Percentiles rank a stretch among this genome's conserved stretches.
Conservation (phyloP, 2,329 filamentous ascomycete genomes). For the Metarhizium guizhouense region DNA sequence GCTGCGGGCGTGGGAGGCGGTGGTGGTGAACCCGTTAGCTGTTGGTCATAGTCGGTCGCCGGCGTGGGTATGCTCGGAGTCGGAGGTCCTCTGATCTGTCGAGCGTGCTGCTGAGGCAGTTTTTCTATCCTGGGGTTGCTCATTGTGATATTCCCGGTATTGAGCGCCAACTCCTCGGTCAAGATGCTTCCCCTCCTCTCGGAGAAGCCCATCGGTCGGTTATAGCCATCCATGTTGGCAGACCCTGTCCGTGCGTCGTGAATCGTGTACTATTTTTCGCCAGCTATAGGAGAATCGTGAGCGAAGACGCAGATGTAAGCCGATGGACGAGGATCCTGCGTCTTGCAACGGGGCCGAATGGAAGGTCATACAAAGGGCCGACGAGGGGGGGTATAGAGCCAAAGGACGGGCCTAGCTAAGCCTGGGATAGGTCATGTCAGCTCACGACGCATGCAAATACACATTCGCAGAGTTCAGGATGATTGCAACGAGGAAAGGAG, state of each 20-base stretch:
- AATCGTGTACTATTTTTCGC: neutral
- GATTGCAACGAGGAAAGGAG: neutral
- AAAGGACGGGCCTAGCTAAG: conserved; percentile 6
- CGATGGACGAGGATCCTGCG: neutral
- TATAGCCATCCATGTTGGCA: conserved; percentile 24
- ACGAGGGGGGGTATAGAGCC: neutral
- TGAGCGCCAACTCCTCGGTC: conserved; percentile 48
- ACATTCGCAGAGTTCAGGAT: neutral
- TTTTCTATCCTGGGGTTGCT: conserved; percentile 42
- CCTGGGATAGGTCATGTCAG: conserved; percentile 9
- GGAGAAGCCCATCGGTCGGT: conserved; percentile 49
- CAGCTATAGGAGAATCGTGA: neutral
- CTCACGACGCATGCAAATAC: conserved; percentile 5
- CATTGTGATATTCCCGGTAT: conserved; percentile 34
- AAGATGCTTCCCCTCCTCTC: conserved; percentile 51
- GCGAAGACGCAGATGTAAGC: neutral
- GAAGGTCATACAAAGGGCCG: neutral
- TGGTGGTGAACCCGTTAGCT: conserved; percentile 51
- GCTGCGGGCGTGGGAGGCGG: conserved; percentile 58
- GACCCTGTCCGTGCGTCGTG: neutral
- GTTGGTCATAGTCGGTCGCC: conserved; percentile 53
- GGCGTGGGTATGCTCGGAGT: conserved; percentile 60
- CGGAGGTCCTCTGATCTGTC: conserved; percentile 46
- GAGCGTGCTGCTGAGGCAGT: conserved; percentile 26
- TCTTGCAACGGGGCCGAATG: neutral